Percentiles rank a stretch among this genome's conserved stretches.
Evolutionary conservation across 2,329 filamentous ascomycete genomes (phyloP).

Genomic region (Trichoderma sp.): DNA sequence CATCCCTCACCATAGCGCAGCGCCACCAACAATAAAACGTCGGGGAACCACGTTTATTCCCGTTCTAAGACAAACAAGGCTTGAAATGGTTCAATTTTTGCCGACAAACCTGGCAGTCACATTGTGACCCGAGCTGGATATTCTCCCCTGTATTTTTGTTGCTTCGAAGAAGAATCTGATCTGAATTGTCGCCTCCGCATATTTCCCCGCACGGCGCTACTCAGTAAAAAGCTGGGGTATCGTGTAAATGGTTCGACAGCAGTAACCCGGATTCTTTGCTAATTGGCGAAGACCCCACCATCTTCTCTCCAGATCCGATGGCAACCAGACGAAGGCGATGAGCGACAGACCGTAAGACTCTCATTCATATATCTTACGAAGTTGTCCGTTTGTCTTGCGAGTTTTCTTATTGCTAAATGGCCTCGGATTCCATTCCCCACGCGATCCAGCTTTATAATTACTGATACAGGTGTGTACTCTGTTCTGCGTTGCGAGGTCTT

Average conservation of each 20-base stretch:
- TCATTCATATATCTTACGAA: constrained; percentile 8
- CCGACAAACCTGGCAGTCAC: not conserved
- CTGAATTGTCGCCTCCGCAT: constrained; percentile 6
- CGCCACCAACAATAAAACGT: constrained; percentile 9
- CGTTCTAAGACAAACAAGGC: not conserved
- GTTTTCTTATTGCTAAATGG: not conserved
- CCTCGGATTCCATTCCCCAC: not conserved
- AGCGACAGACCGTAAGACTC: not conserved
- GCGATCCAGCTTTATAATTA: not conserved
- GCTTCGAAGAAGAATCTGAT: not conserved
- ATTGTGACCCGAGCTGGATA: not conserved
- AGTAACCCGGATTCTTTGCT: not conserved
- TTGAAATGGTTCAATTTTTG: not conserved
- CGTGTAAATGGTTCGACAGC: not conserved
- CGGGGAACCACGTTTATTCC: not conserved
- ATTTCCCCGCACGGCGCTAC: constrained; percentile 2
- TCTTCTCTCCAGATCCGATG: constrained; percentile 11
- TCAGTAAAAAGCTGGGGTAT: constrained; percentile 7
- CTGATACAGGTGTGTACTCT: not conserved
- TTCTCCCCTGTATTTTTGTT: not conserved
- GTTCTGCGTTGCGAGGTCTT: no score
- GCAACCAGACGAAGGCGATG: not conserved
- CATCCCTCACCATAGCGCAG: not conserved
- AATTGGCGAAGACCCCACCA: constrained; percentile 12
- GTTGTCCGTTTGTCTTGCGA: not conserved